These are phyloP conservation scores for Penicillium expansum DNA, from an alignment of 2,329 filamentous ascomycete genomes.

Conservation along the genomic window DNA sequence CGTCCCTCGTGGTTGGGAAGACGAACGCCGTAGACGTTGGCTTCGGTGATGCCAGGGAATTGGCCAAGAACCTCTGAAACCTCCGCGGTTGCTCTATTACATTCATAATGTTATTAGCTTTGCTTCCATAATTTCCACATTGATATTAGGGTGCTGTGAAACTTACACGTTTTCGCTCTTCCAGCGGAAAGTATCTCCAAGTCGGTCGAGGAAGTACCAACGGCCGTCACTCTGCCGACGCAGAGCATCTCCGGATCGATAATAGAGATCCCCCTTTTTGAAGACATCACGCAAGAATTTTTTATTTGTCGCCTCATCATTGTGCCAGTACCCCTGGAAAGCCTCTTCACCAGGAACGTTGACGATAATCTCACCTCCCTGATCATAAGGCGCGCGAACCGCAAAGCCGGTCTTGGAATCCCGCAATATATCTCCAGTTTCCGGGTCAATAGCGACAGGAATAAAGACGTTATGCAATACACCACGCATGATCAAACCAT, in stretches of 20 bases:
- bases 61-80: slow-evolving; percentile 62
- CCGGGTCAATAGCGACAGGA: slow-evolving; percentile 66
- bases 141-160: background rate
- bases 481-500: slow-evolving; percentile 61
- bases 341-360: slow-evolving; percentile 54
- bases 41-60: slow-evolving; percentile 60
- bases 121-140: background rate
- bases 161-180: slow-evolving; percentile 65
- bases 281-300: slow-evolving; percentile 66
- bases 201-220: slow-evolving; percentile 67
- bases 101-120: background rate
- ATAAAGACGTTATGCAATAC: slow-evolving; percentile 56
- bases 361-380: slow-evolving; percentile 75
- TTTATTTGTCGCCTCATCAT: slow-evolving; percentile 63
- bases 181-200: slow-evolving; percentile 74
- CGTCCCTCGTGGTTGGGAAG: slow-evolving; percentile 66
- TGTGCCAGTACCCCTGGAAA: slow-evolving; percentile 70
- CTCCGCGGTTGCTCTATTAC: slow-evolving; percentile 55
- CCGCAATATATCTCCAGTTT: slow-evolving; percentile 64
- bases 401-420: slow-evolving; percentile 68
- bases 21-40: slow-evolving; percentile 67
- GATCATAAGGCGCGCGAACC: slow-evolving; percentile 59
- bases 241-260: slow-evolving; percentile 66
- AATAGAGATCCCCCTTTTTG: slow-evolving; percentile 65
- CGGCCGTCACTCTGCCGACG: slow-evolving; percentile 60